Conservation (phyloP, 768 basidiomycete species). For the Trametes maxima region DNA sequence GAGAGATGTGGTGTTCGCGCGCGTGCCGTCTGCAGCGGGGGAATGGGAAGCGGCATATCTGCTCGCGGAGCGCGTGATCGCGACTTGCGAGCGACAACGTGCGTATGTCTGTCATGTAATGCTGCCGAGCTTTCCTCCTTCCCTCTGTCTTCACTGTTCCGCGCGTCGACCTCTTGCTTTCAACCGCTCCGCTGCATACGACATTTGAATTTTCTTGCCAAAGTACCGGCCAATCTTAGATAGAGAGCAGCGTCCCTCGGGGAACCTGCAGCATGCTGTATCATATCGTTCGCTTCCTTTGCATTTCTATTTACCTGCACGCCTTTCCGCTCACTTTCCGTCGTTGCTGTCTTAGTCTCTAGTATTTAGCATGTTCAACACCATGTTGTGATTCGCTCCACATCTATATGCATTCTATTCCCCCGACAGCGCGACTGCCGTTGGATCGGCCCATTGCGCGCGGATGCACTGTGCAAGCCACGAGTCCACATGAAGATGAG, state of each 20-base stretch:
- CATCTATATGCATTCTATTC: background rate
- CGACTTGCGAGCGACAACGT: too few relatives aligned
- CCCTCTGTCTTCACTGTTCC: background rate
- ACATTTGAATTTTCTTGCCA: background rate
- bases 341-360: background rate
- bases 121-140: too few relatives aligned
- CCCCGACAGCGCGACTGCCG: background rate
- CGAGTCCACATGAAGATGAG: too few relatives aligned
- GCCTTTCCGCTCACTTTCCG: background rate
- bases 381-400: background rate
- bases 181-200: too few relatives aligned
- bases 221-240: background rate
- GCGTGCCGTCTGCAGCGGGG: constrained; percentile 21
- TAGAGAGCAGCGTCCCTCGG: background rate
- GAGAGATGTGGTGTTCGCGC: constrained; percentile 37
- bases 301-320: background rate
- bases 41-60: constrained; percentile 24
- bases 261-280: constrained; percentile 14
- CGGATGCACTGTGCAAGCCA: too few relatives aligned
- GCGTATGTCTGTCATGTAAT: too few relatives aligned
- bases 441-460: too few relatives aligned
- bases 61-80: constrained; percentile 9
- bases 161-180: background rate
- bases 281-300: background rate
- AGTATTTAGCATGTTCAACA: background rate